Evolutionary conservation across 2,329 filamentous ascomycete species (phyloP).

Genomic region (Harringtonia aguacate): DNA sequence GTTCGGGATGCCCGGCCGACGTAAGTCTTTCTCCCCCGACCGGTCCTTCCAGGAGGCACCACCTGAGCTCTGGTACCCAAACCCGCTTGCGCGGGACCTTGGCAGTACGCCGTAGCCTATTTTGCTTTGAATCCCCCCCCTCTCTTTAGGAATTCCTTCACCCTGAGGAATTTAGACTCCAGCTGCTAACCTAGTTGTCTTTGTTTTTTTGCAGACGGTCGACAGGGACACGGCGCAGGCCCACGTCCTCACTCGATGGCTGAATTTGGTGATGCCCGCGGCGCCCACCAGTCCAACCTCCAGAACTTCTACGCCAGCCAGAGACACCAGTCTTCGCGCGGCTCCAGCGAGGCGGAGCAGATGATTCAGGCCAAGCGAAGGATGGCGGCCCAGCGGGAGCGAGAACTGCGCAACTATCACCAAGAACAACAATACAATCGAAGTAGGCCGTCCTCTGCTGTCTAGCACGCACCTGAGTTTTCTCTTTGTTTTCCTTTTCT

Average conservation of each 20-base stretch:
- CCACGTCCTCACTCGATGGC: constrained; percentile 75
- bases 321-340: constrained; percentile 76
- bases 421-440: constrained; percentile 99
- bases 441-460: constrained; percentile 81
- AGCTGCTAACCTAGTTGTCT: constrained; percentile 5
- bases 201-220: constrained; percentile 48
- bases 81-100: no score
- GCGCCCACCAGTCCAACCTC: constrained; percentile 63
- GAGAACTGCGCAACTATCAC: constrained; percentile 98
- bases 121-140: no score
- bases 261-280: constrained; percentile 68
- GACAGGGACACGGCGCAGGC: constrained; percentile 49
- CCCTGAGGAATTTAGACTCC: constrained; percentile 10
- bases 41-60: constrained; percentile 40
- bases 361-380: constrained; percentile 98
- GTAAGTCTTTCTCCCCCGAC: constrained; percentile 63
- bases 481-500: neutral
- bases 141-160: no score
- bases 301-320: constrained; percentile 93
- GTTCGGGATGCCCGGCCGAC: constrained; percentile 59
- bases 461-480: constrained; percentile 41
- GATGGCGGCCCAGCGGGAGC: constrained; percentile 97
- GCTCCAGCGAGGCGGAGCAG: constrained; percentile 87
- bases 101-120: no score
- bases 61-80: no score